Evolutionary conservation across 805 yeast species (phyloP).

Genomic region (Monosporozyma unispora): DNA sequence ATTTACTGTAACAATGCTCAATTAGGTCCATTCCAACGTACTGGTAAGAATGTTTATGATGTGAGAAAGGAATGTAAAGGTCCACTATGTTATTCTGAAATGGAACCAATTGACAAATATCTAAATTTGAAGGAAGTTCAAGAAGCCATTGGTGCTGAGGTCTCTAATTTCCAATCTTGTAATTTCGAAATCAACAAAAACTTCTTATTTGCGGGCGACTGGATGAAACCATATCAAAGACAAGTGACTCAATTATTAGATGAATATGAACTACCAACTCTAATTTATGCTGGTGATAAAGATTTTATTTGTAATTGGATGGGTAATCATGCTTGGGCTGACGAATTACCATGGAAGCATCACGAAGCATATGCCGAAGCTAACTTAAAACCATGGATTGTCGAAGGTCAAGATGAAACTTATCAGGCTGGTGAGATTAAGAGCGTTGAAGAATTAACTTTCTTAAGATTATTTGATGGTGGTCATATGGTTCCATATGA

Average conservation of each 20-base stretch:
- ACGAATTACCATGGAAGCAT: slow-evolving; percentile 60
- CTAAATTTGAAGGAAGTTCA: slow-evolving; percentile 70
- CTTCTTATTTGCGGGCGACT: slow-evolving; percentile 82
- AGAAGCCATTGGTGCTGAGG: slow-evolving; percentile 84
- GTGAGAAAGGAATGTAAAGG: slow-evolving; percentile 69
- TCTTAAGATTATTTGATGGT: slow-evolving; percentile 76
- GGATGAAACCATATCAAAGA: slow-evolving; percentile 82
- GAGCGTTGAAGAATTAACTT: slow-evolving; percentile 62
- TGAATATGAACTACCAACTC: slow-evolving; percentile 56
- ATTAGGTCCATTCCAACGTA: slow-evolving; percentile 69
- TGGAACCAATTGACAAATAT: slow-evolving; percentile 66
- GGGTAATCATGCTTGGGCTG: slow-evolving; percentile 84
- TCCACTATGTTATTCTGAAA: slow-evolving; percentile 68
- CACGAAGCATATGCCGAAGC: slow-evolving; percentile 43
- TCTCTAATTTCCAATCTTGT: slow-evolving; percentile 65
- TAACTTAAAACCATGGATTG: slow-evolving; percentile 38
- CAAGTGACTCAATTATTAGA: slow-evolving; percentile 67
- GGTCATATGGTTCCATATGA: slow-evolving; percentile 96
- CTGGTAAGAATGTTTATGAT: slow-evolving; percentile 90
- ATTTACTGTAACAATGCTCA: slow-evolving; percentile 82
- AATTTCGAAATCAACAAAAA: slow-evolving; percentile 69
- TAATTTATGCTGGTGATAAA: slow-evolving; percentile 91
- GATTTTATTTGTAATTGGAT: slow-evolving; percentile 96
- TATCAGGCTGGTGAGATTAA: slow-evolving; percentile 56
- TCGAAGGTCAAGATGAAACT: slow-evolving; percentile 33